These are phyloP conservation scores for Alternaria burnsii DNA, from an alignment of 2,329 filamentous ascomycete species.

Conservation along the genomic window DNA sequence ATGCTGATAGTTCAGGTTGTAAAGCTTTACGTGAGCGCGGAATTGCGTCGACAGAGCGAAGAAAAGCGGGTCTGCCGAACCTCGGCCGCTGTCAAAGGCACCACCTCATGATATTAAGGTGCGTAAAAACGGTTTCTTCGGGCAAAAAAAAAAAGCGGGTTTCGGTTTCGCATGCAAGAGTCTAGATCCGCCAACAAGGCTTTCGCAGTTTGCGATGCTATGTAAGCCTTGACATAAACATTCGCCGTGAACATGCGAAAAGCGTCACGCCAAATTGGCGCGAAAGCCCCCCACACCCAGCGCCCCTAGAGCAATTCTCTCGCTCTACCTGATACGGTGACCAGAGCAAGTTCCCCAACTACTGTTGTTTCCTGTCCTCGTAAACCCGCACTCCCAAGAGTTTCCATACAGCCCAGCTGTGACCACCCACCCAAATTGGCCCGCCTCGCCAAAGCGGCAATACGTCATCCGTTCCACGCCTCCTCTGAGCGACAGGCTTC, in stretches of 20 bases:
- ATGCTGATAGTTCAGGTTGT: conserved; percentile 4
- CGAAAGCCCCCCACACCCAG: background rate
- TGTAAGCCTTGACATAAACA: background rate
- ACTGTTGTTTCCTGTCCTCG: conserved; percentile 20
- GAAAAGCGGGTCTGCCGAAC: conserved; percentile 14
- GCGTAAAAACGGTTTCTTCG: background rate
- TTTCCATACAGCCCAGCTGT: conserved; percentile 33
- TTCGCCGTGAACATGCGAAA: background rate
- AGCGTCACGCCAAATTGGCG: background rate
- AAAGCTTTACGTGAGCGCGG: conserved; percentile 22
- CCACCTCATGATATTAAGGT: background rate
- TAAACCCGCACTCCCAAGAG: conserved; percentile 31
- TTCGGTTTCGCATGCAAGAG: background rate
- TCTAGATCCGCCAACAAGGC: background rate
- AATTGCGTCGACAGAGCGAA: conserved; percentile 7
- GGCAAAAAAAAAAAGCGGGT: background rate
- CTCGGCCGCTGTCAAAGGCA: conserved; percentile 6
- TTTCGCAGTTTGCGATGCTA: background rate
- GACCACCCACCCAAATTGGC: conserved; percentile 27
- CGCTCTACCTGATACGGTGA: background rate
- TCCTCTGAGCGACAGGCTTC: conserved; percentile 18
- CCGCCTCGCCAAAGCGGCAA: conserved; percentile 36
- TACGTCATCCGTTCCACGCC: conserved; percentile 23
- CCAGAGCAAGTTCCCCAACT: background rate
- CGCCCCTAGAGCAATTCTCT: background rate